Percentiles rank a stretch among this genome's conserved stretches.
Evolutionary conservation across 768 basidiomycete species (phyloP).

Genomic region (Clitopilus passeckerianus): DNA sequence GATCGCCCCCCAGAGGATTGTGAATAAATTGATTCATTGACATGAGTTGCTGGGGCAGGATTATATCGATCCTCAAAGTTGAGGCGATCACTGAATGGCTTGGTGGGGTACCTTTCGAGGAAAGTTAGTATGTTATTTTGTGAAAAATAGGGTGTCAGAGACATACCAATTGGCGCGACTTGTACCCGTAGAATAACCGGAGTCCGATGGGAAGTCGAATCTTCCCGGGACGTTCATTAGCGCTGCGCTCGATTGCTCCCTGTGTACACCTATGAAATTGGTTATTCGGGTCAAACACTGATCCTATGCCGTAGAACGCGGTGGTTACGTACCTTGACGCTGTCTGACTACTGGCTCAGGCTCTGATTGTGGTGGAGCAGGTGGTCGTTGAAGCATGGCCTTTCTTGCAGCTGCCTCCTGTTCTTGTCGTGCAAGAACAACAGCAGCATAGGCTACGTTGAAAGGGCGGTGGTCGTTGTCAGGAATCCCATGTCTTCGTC

Average conservation of each 20-base stretch:
- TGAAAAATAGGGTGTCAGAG: not conserved
- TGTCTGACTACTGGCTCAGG: slow-evolving; percentile 39
- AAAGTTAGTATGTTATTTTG: not conserved
- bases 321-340: slow-evolving; percentile 34
- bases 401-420: slow-evolving; percentile 30
- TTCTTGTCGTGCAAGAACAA: slow-evolving; percentile 50
- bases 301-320: not conserved
- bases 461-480: slow-evolving; percentile 80
- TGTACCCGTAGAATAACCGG: not conserved
- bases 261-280: not conserved
- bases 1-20: slow-evolving; percentile 14
- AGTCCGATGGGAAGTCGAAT: not conserved
- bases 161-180: not conserved
- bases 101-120: not conserved
- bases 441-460: slow-evolving; percentile 83
- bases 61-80: slow-evolving; percentile 34
- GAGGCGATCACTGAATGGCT: slow-evolving; percentile 12
- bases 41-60: slow-evolving; percentile 20
- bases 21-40: slow-evolving; percentile 10
- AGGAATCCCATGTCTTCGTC: slow-evolving; percentile 78
- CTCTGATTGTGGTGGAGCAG: slow-evolving; percentile 29
- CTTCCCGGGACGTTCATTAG: not conserved
- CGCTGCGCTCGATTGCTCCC: not conserved
- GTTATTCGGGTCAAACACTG: not conserved
- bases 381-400: slow-evolving; percentile 23